Evolutionary conservation across 768 basidiomycete species (phyloP), one percentile per base, ranked within the genome.

Genomic region (Mycena belliarum): DNA sequence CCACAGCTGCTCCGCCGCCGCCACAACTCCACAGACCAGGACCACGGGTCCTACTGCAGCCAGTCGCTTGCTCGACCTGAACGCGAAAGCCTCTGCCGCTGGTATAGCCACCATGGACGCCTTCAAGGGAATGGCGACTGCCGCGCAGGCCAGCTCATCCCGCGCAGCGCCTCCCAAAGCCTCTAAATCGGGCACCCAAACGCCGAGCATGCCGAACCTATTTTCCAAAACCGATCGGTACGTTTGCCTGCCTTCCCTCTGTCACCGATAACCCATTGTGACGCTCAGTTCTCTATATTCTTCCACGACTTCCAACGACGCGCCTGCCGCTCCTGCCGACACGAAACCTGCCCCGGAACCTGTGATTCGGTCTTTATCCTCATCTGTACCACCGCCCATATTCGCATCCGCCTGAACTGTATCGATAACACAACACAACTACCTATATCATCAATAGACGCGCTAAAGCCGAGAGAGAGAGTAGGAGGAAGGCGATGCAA

Each of bases 391-490:
- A 16, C 88, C 79, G 54, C 76, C 88, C 33, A 75, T 92, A 25
- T 91, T 90, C 66, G 82, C 82, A 43, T 71, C 74, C 62, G 87
- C 87, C 57, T 92, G 73, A 90, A 73, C 40, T 72, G 65, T 75
- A 69, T 70, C 63, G 24, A 56, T 69, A 71, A 71, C 65, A 41
- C 64, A 56, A 46, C 59, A 65, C 10, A 6, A 38, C 16, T 38
- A 38, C 18, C 18, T n/a, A 57, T 58, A 64, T 66, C 47, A 52
- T 66, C 44, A 59, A 15, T 21, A 91, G 89, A 63, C 88, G 89
- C 21, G 88, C 89, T 40, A 86, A 77, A 73, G 86, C 85, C 14
- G 91, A 93, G 72, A 78, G 82, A 66, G 86, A 86, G 67, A 91
- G 89, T 64, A 78, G 79, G 67, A 69, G 82, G 59, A 85, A 81